Base-by-base conservation (phyloP, 352 stramenopile genomes). In the Globisporangium iwayamae region DNA sequence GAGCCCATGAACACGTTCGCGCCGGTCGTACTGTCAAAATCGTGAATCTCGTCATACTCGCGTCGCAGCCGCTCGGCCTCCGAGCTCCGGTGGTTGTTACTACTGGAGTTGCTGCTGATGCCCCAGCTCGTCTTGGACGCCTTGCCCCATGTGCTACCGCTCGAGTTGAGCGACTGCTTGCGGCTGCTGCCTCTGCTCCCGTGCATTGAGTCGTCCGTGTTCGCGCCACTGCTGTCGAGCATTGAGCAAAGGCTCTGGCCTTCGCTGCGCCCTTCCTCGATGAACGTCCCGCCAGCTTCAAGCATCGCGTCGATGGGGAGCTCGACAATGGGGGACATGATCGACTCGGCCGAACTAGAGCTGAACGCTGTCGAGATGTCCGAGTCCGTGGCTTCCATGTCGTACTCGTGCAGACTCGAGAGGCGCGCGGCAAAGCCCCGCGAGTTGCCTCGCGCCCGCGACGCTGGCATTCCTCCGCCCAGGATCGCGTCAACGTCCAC, bases 381-480 rank as follows among this genome's bases (percentile, higher is more conserved):
- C 4, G 74, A 76, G 22, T 69, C 60, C 58, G 47, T 59, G 68
- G 43, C 59, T 51, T 67, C 67, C 25, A 36, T 72, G 51, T 87
- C 79, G 63, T 86, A 89, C 63, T 92, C 83, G 57, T 80, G 64
- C 55, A 92, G 68, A n/a, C 79, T 86, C 47, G 81, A 82, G 25
- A 92, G 72, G n/a, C 75, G 69, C 47, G 79, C 69, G 30, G 74
- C 66, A 13, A 83, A 71, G 28, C 67, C 67, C 11, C 65, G 51
- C 48, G 71, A 54, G 34, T 65, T 51, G 32, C 71, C 54, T 53
- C 63, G 46, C 50, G 65, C 22, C 16, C 56, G 59, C 25, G 51
- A 41, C 13, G n/a, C 18, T 41, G 69, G 69, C 4, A 63, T 66
- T 6, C 63, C 69, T 6, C 63, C 69, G 32, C 36, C 69, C 46